Base-by-base conservation (phyloP, 352 stramenopile genomes). In the Aphanomyces astaci region DNA sequence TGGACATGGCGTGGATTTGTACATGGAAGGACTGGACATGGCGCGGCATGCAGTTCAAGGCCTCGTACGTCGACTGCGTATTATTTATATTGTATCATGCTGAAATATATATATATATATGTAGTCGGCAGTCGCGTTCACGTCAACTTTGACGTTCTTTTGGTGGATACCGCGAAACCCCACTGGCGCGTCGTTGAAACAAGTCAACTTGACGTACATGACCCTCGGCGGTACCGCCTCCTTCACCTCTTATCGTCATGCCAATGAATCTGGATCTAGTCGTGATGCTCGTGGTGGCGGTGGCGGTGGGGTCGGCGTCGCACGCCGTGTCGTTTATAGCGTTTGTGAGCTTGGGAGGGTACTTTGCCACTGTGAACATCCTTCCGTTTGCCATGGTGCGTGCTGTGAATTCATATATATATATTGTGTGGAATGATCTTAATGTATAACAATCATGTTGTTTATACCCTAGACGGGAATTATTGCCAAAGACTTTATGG, bases 401-500 rank as follows among this genome's bases (percentile, higher is more conserved):
- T 7, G 22, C 32, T 30, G 13, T 5, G 3, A 0, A 4, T 10
- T 56, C 1, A n/a, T n/a, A n/a, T n/a, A n/a, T n/a, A n/a, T n/a
- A n/a, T n/a, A n/a, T n/a, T n/a, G n/a, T n/a, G n/a, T n/a, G n/a
- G n/a, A n/a, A n/a, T n/a, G n/a, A n/a, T 36, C 19, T 1, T 22
- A 10, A 17, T 55, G 17, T 28, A 55, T 10, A 13, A 28, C 27
- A 19, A 1, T n/a, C 17, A 3, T 66, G 3, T 27, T 40, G 5
- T 17, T 22, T 63, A 10, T 63, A 13, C 4, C 11, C 7, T 59
- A 68, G 62, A 68, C 62, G 22, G 84, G 84, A 7, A 88, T 92
- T 60, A 84, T 92, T 78, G 79, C 81, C 73, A 90, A 89, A 67
- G 75, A 89, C 64, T 83, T 90, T 30, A 81, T 87, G 60, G 81